Evolutionary conservation across 1,139 yeast genomes (phyloP).

Genomic region (Pichia sp.): DNA sequence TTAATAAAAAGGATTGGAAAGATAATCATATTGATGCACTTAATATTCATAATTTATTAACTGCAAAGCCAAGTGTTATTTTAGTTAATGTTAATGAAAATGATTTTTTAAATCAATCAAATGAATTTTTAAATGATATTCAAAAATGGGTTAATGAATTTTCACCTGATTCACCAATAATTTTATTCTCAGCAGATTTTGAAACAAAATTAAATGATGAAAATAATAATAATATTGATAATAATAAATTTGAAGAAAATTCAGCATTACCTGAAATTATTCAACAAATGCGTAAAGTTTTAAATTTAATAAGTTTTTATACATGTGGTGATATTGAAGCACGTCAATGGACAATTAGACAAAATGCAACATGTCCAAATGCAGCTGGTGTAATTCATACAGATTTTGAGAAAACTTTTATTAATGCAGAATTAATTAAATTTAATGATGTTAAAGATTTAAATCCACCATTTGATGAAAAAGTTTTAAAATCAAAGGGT

Average conservation of each 20-base stretch:
- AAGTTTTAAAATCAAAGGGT: conserved; percentile 85
- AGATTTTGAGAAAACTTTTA: conserved; percentile 71
- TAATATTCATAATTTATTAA: conserved; percentile 64
- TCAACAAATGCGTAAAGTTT: conserved; percentile 72
- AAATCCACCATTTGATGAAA: conserved; percentile 63
- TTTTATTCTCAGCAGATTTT: conserved; percentile 86
- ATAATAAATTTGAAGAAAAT: conserved; percentile 74
- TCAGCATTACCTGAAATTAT: conserved; percentile 88
- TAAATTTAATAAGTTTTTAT: conserved; percentile 76
- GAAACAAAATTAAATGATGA: conserved; percentile 90
- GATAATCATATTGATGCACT: conserved; percentile 84
- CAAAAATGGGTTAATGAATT: conserved; percentile 94
- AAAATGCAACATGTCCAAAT: conserved; percentile 78
- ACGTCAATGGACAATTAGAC: conserved; percentile 86
- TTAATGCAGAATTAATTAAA: conserved; percentile 78
- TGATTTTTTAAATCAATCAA: conserved; percentile 95
- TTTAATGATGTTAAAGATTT: conserved; percentile 76
- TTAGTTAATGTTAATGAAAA: conserved; percentile 89
- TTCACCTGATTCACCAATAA: conserved; percentile 92
- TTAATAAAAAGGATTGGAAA: conserved; percentile 84
- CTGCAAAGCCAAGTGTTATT: conserved; percentile 96
- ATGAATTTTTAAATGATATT: conserved; percentile 83
- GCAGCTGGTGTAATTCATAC: conserved; percentile 86
- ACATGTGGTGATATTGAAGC: conserved; percentile 81
- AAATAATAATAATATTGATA: conserved; percentile 89